Conservation (phyloP, 2,329 filamentous ascomycete genomes). For the Fusarium palustre region DNA sequence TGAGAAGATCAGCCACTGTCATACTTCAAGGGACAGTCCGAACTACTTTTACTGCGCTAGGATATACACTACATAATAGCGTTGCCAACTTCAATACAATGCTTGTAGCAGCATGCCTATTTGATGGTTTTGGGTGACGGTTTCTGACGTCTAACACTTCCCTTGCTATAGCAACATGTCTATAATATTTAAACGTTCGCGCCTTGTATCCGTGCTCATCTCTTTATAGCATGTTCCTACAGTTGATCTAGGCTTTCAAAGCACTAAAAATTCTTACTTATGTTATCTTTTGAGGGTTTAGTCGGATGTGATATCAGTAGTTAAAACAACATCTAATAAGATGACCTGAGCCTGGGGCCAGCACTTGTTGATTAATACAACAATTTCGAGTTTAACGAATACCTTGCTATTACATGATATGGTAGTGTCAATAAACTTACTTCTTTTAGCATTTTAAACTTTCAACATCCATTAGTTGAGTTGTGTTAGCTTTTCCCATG, state of each 20-base stretch:
- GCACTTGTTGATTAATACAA: too few relatives aligned
- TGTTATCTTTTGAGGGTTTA: not conserved
- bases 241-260: not conserved
- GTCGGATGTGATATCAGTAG: not conserved
- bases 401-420: not conserved
- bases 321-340: not conserved
- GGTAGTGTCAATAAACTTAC: not conserved
- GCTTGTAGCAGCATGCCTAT: not conserved
- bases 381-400: not conserved
- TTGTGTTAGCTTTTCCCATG: not conserved
- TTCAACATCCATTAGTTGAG: not conserved
- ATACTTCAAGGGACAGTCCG: not conserved
- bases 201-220: not conserved
- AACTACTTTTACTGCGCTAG: not conserved
- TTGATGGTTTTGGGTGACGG: too few relatives aligned
- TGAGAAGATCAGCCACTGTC: not conserved
- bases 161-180: too few relatives aligned
- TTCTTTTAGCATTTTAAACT: not conserved
- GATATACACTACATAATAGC: not conserved
- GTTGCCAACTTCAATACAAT: not conserved
- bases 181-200: not conserved
- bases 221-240: not conserved
- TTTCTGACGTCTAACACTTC: too few relatives aligned
- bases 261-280: not conserved
- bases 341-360: not conserved